Percentiles rank a stretch among this genome's conserved stretches.
Conservation (phyloP, 495 filamentous ascomycete genomes). For the Daldinia bambusicola region DNA sequence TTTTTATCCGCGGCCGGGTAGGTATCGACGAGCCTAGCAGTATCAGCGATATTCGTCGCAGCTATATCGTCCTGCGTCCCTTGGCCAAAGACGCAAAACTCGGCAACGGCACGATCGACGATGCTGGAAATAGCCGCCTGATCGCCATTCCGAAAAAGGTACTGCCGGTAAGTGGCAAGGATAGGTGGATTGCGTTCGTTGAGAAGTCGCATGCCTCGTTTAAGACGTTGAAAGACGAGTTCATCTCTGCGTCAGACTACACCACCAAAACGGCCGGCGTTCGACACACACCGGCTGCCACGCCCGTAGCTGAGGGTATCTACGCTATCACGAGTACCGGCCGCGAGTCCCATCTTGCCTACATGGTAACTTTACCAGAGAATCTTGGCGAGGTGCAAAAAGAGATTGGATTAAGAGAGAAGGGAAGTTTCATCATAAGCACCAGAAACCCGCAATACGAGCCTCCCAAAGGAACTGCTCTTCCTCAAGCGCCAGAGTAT, state of each 20-base stretch:
- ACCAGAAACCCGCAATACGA: slow-evolving; percentile 81
- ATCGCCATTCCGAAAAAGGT: slow-evolving; percentile 88
- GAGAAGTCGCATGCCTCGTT: slow-evolving; percentile 77
- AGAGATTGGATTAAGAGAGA: slow-evolving; percentile 75
- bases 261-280: slow-evolving; percentile 79
- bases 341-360: slow-evolving; percentile 78
- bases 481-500: slow-evolving; percentile 76
- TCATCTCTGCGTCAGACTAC: slow-evolving; percentile 74
- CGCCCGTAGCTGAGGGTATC: slow-evolving; percentile 83
- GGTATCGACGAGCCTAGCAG: slow-evolving; percentile 75
- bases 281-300: slow-evolving; percentile 75
- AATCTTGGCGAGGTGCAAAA: slow-evolving; percentile 77
- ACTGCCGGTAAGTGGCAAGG: slow-evolving; percentile 74
- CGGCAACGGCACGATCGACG: slow-evolving; percentile 68
- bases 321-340: slow-evolving; percentile 83
- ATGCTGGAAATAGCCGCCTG: slow-evolving; percentile 73
- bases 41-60: slow-evolving; percentile 77
- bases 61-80: slow-evolving; percentile 84
- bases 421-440: slow-evolving; percentile 81
- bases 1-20: slow-evolving; percentile 86
- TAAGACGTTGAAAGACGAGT: slow-evolving; percentile 75
- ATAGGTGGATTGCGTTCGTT: slow-evolving; percentile 85
- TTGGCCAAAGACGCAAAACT: slow-evolving; percentile 75
- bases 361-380: slow-evolving; percentile 81
- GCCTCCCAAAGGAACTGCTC: slow-evolving; percentile 68